A percentile compares a stretch with the other conserved stretches of the same genome.
These are phyloP conservation scores for Cardamine chenopodiifolia DNA, from an alignment of 345 rosid species.

Conservation along the genomic window DNA sequence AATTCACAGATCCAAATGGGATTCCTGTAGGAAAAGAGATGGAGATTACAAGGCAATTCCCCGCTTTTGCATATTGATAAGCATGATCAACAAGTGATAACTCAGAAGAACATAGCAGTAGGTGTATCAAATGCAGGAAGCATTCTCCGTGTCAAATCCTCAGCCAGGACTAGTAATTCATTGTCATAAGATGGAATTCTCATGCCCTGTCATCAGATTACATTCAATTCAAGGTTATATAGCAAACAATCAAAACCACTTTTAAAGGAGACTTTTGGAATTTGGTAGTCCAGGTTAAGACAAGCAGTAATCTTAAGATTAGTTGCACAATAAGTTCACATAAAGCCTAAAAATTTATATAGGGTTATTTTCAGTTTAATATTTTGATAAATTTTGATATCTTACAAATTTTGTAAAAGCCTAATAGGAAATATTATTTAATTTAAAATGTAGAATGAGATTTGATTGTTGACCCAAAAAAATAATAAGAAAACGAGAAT, in stretches of 20 bases:
- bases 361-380: too few species aligned
- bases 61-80: background rate
- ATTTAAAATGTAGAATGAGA: too few species aligned
- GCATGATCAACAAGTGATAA: background rate
- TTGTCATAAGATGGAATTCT: slow-evolving; percentile 76
- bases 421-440: too few species aligned
- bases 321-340: background rate
- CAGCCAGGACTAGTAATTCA: slow-evolving; percentile 78
- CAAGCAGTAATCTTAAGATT: background rate
- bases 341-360: background rate
- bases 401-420: too few species aligned
- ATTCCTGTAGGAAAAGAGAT: slow-evolving; percentile 62
- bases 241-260: background rate
- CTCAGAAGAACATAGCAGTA: slow-evolving; percentile 58
- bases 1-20: slow-evolving; percentile 95
- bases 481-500: too few species aligned
- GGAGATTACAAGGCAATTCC: slow-evolving; percentile 11
- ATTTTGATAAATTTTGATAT: too few species aligned
- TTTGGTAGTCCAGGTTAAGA: too few species aligned
- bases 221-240: background rate
- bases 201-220: slow-evolving; percentile 70
- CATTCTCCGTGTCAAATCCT: slow-evolving; percentile 80
- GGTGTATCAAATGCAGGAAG: slow-evolving; percentile 99
- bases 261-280: background rate
- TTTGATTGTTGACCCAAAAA: too few species aligned